Evolutionary conservation across 495 filamentous ascomycete species (phyloP).

Genomic region (Lasiosphaeris hirsuta): DNA sequence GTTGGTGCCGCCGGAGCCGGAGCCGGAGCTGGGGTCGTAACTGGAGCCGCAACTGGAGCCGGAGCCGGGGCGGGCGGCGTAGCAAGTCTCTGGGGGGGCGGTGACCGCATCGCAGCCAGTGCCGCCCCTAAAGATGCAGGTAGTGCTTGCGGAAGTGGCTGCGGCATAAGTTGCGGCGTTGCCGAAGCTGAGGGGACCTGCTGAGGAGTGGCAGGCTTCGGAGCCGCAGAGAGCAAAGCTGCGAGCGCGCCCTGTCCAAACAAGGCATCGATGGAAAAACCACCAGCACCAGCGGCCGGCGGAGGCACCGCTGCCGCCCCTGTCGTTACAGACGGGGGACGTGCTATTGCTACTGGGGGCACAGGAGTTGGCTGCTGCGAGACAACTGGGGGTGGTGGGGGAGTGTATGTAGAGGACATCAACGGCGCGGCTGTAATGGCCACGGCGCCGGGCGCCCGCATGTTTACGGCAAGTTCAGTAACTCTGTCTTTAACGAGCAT

Average conservation of each 20-base stretch:
- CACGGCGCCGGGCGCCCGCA: slow-evolving; percentile 39
- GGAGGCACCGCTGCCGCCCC: slow-evolving; percentile 33
- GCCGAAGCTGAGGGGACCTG: slow-evolving; percentile 28
- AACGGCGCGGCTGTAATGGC: slow-evolving; percentile 29
- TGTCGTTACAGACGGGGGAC: slow-evolving; percentile 23
- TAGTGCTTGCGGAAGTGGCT: not conserved
- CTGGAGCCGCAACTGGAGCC: slow-evolving; percentile 3
- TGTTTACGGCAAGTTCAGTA: slow-evolving; percentile 60
- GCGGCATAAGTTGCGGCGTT: slow-evolving; percentile 25
- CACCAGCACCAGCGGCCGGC: slow-evolving; percentile 26
- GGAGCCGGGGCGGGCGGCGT: slow-evolving; percentile 2
- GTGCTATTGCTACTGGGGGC: slow-evolving; percentile 26
- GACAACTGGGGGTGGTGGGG: slow-evolving; percentile 26
- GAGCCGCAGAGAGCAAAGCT: slow-evolving; percentile 35
- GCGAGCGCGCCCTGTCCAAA: slow-evolving; percentile 53
- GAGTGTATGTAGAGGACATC: slow-evolving; percentile 19
- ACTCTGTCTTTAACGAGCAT: slow-evolving; percentile 77
- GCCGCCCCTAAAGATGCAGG: slow-evolving; percentile 28
- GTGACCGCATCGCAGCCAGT: slow-evolving; percentile 38
- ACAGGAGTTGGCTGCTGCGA: slow-evolving; percentile 23
- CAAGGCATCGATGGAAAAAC: slow-evolving; percentile 46
- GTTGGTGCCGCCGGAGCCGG: slow-evolving; percentile 18
- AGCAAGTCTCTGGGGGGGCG: slow-evolving; percentile 24
- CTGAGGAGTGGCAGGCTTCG: slow-evolving; percentile 45
- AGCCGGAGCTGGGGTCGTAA: not conserved